Conservation (phyloP, 2,329 filamentous ascomycete species). For the Penicillium psychrosexuale region DNA sequence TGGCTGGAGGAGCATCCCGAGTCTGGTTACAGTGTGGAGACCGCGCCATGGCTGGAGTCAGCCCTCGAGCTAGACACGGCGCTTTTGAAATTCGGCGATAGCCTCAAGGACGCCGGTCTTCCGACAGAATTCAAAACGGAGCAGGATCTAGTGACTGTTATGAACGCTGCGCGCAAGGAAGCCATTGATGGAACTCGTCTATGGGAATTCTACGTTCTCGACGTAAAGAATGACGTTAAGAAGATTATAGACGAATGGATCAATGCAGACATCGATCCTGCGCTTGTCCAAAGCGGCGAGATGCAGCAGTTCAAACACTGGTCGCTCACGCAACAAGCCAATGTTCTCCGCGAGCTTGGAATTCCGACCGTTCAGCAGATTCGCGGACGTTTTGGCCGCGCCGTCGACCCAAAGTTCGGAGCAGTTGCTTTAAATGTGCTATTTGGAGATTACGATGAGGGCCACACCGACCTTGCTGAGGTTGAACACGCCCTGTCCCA, state of each 20-base stretch:
- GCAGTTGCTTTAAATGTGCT: slow-evolving; percentile 67
- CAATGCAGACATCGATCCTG: slow-evolving; percentile 33
- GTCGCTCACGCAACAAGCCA: slow-evolving; percentile 57
- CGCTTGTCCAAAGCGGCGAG: slow-evolving; percentile 13
- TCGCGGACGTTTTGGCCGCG: slow-evolving; percentile 73
- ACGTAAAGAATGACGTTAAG: slow-evolving; percentile 70
- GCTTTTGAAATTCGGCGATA: slow-evolving; percentile 62
- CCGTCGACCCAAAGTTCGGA: slow-evolving; percentile 64
- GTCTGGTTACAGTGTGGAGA: slow-evolving; percentile 88
- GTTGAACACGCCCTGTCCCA: slow-evolving; percentile 54
- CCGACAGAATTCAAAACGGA: slow-evolving; percentile 68
- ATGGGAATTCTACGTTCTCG: slow-evolving; percentile 90
- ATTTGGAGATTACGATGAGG: slow-evolving; percentile 64
- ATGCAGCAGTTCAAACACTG: slow-evolving; percentile 54
- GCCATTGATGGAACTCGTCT: slow-evolving; percentile 74
- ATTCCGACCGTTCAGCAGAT: slow-evolving; percentile 69
- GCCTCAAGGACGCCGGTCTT: slow-evolving; percentile 65
- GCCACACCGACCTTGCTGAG: slow-evolving; percentile 42
- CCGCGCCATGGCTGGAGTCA: slow-evolving; percentile 69
- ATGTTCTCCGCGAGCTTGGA: slow-evolving; percentile 63
- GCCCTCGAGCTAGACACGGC: slow-evolving; percentile 74
- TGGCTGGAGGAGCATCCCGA: slow-evolving; percentile 96
- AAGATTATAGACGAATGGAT: slow-evolving; percentile 70
- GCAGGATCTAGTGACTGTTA: slow-evolving; percentile 74
- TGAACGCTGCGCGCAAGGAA: slow-evolving; percentile 77